phyloP scores from a whole-genome alignment of 495 filamentous ascomycete genomes.

The Letharia columbiana region DNA sequence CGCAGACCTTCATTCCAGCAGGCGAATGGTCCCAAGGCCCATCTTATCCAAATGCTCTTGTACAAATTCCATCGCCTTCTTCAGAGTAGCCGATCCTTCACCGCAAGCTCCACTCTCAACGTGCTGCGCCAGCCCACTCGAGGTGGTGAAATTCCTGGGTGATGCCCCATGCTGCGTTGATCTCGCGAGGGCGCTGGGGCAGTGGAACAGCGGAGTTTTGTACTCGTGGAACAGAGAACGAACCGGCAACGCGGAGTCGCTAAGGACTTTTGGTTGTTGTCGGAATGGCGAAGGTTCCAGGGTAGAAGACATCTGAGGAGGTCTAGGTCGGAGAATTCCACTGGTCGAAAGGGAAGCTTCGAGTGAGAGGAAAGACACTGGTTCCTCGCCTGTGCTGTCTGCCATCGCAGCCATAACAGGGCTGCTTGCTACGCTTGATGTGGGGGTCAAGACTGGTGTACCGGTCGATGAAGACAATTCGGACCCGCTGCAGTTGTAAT shows the following conservation, averaged over 20 bases:
- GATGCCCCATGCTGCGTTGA: neutral
- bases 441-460: constrained; percentile 4
- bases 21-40: constrained; percentile 18
- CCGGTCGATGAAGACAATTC: constrained; percentile 7
- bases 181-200: neutral
- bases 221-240: neutral
- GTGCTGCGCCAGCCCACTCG: constrained; percentile 24
- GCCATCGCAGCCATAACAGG: neutral
- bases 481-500: neutral
- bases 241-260: neutral
- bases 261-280: too few species aligned
- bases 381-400: neutral
- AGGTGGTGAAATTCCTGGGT: constrained; percentile 15
- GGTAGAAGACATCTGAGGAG: neutral
- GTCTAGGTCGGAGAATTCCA: neutral
- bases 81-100: constrained; percentile 18
- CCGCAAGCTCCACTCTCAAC: constrained; percentile 25
- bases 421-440: neutral
- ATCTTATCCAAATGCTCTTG: constrained; percentile 19
- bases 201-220: constrained; percentile 10
- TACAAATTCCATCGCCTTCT: constrained; percentile 18
- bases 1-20: constrained; percentile 16
- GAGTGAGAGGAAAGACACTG: neutral
- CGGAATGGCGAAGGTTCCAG: neutral
- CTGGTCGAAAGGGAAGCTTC: neutral